Base-by-base conservation (phyloP, 106 monocot species). In the Allium fistulosum region DNA sequence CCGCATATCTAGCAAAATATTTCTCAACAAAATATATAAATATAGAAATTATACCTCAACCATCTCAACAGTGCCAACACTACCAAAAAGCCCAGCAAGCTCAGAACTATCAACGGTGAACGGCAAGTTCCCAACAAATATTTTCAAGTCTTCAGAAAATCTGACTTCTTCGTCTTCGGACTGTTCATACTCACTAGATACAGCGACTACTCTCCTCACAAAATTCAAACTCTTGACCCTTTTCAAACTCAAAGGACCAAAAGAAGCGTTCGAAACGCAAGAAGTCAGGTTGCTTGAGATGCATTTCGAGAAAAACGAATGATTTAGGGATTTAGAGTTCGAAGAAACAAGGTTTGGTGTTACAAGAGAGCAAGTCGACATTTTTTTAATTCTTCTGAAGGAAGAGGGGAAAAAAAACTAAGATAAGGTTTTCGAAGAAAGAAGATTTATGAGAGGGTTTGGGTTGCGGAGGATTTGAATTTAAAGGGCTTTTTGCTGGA, bases 61-160 rank as follows among this genome's bases (percentile, higher is more conserved):
- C 82, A 84, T 87, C 82, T 94, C 87, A 67, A 94, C 94, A 26
- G 62, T 80, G 26, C 94, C 94, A n/a, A 76, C 89, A 16, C 62
- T 67, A 5, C 73, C 78, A 46, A 94, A 94, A 55, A 87, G 71
- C 17, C 78, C 87, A 15, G 94, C 90, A n/a, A 94, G 87, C 80
- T 90, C 84, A 12, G 84, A 69, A 61, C 94, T 94, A 55, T 94
- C 90, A 60, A 94, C 90, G 55, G 37, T 76, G 62, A 90, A 94
- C 16, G 94, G 94, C 15, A 94, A 76, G 74, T 94, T 94, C 57
- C 94, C 94, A 17, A 94, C 94, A 49, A 94, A 94, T 16, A 94
- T 79, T 76, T 87, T 94, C 56, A 83, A 53, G 10, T 94, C 86
- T 1, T 77, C 76, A 0, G 83, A 77, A 73, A 88, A 85, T 26